Conservation (phyloP, 192 early-diverging fungal species). For the Umbelopsis isabellina region DNA sequence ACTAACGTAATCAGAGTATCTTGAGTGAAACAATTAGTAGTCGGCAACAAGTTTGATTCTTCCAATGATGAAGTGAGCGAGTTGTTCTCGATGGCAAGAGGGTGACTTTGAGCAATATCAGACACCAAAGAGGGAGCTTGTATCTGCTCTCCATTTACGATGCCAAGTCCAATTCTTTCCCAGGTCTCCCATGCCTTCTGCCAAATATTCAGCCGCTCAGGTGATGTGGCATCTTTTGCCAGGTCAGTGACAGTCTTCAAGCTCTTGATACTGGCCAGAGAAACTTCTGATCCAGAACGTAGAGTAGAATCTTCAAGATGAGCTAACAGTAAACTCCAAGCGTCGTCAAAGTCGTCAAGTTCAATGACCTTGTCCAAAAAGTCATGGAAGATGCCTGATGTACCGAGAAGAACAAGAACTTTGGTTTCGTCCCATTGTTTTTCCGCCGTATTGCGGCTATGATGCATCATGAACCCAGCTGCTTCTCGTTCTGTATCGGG, state of each 20-base stretch:
- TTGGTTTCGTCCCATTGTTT: slow-evolving; percentile 95
- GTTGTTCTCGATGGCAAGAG: slow-evolving; percentile 27
- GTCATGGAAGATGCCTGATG: slow-evolving; percentile 67
- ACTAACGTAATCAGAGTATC: slow-evolving; percentile 70
- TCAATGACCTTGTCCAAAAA: slow-evolving; percentile 66
- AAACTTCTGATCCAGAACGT: slow-evolving; percentile 72
- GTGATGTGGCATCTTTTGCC: slow-evolving; percentile 35
- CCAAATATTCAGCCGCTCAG: slow-evolving; percentile 54
- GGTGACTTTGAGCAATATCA: not conserved
- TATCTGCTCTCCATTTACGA: slow-evolving; percentile 36
- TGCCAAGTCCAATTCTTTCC: slow-evolving; percentile 74
- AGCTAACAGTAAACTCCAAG: slow-evolving; percentile 71
- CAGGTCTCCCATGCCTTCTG: slow-evolving; percentile 67
- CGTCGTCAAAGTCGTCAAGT: slow-evolving; percentile 66
- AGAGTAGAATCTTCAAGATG: slow-evolving; percentile 74
- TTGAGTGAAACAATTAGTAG: slow-evolving; percentile 63
- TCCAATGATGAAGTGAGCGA: slow-evolving; percentile 32
- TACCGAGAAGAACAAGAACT: slow-evolving; percentile 70
- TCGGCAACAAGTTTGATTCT: slow-evolving; percentile 25
- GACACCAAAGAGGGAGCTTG: not conserved
- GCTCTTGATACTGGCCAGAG: slow-evolving; percentile 73
- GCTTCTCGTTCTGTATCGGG: slow-evolving; percentile 43
- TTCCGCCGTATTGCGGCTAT: slow-evolving; percentile 59
- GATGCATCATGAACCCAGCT: slow-evolving; percentile 52
- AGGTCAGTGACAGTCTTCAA: slow-evolving; percentile 64